Percentiles rank a stretch among this genome's conserved stretches.
Evolutionary conservation across 2,329 filamentous ascomycete species (phyloP).

Genomic region (Stenocarpella maydis): DNA sequence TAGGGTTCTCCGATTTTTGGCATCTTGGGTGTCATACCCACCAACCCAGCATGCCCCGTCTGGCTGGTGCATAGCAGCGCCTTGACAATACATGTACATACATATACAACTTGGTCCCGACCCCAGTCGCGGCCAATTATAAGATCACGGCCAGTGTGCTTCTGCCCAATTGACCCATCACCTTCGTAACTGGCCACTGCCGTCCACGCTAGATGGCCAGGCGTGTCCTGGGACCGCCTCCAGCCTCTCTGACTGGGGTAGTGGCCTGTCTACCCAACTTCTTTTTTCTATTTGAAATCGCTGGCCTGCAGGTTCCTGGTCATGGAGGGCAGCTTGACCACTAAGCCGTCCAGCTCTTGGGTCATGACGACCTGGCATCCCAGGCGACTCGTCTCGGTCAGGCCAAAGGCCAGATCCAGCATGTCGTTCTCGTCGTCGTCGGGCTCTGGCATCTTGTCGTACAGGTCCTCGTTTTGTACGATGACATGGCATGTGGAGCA

Average conservation of each 20-base stretch:
- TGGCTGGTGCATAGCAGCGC: not conserved
- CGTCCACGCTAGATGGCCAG: not conserved
- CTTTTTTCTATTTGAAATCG: conserved; percentile 71
- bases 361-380: conserved; percentile 94
- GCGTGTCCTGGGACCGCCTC: not conserved
- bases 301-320: conserved; percentile 95
- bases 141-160: not conserved
- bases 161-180: not conserved
- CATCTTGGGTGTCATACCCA: conserved; percentile 6
- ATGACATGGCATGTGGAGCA: conserved; percentile 95
- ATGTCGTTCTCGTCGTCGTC: conserved; percentile 84
- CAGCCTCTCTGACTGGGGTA: not conserved
- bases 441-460: conserved; percentile 78
- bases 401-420: conserved; percentile 88
- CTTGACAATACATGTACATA: conserved; percentile 26
- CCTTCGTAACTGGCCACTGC: not conserved
- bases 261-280: not conserved
- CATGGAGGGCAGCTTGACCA: conserved; percentile 88
- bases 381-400: conserved; percentile 84
- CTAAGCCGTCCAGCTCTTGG: conserved; percentile 86
- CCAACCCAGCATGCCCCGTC: not conserved
- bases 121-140: not conserved
- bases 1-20: conserved; percentile 31
- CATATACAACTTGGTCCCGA: conserved; percentile 22
- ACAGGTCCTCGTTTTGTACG: conserved; percentile 75